Conservation (phyloP, 768 basidiomycete genomes). For the Agaricus subrufescens region DNA sequence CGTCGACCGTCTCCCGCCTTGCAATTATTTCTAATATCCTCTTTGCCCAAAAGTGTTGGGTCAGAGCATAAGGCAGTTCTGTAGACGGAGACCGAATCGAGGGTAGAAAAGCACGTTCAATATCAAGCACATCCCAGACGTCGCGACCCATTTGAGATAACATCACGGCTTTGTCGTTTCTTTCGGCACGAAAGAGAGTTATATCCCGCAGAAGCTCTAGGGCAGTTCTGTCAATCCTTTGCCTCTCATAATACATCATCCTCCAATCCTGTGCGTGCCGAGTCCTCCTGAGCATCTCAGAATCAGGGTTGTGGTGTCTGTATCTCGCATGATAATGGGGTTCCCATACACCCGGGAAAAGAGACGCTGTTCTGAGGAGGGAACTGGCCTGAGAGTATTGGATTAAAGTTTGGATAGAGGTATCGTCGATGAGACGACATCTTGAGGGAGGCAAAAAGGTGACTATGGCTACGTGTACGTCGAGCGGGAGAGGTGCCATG, state of each 20-base stretch:
- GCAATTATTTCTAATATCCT: constrained; percentile 4
- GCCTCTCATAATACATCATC: constrained; percentile 38
- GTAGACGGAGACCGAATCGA: not conserved
- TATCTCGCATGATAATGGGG: constrained; percentile 49
- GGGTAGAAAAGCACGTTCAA: constrained; percentile 8
- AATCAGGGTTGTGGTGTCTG: constrained; percentile 29
- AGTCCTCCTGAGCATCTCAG: constrained; percentile 30
- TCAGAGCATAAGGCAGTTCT: constrained; percentile 17
- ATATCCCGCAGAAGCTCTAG: constrained; percentile 37
- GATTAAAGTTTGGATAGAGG: constrained; percentile 26
- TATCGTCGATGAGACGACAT: constrained; percentile 14
- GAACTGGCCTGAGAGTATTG: constrained; percentile 35
- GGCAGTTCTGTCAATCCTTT: constrained; percentile 38
- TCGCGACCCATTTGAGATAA: constrained; percentile 44
- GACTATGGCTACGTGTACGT: constrained; percentile 24
- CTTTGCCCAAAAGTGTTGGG: constrained; percentile 17
- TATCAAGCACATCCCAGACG: constrained; percentile 49
- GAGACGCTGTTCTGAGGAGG: constrained; percentile 40
- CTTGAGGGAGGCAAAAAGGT: constrained; percentile 16
- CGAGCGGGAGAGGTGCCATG: constrained; percentile 21
- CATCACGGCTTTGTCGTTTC: constrained; percentile 33
- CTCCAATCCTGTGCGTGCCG: constrained; percentile 36
- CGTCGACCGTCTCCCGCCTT: constrained; percentile 7
- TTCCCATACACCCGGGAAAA: constrained; percentile 41
- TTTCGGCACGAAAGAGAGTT: constrained; percentile 27